These are phyloP conservation scores for Diddensiella transvaalensis DNA, from an alignment of 805 yeast genomes.

Conservation along the genomic window DNA sequence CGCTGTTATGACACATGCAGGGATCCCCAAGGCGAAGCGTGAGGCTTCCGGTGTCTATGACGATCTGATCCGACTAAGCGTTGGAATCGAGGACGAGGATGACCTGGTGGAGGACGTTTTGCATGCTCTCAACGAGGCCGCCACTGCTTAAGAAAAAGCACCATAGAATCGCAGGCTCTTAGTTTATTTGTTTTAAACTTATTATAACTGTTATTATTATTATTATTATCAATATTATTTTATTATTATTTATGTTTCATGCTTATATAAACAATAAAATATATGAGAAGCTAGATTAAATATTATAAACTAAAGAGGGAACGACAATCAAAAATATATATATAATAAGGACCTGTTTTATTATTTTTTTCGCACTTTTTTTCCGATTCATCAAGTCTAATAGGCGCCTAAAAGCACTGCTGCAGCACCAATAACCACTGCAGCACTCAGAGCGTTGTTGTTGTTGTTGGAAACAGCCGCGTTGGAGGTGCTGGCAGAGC, in stretches of 20 bases:
- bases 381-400: no score
- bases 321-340: no score
- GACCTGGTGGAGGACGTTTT: constrained; percentile 73
- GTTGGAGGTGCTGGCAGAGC: constrained; percentile 4
- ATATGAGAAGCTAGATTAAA: no score
- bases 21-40: constrained; percentile 75
- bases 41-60: constrained; percentile 78
- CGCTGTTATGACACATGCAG: constrained; percentile 89
- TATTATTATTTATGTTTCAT: background rate
- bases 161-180: no score
- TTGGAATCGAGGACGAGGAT: constrained; percentile 79
- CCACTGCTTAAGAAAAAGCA: constrained; percentile 1
- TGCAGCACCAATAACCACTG: constrained; percentile 11
- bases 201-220: no score
- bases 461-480: constrained; percentile 1
- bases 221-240: no score
- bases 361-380: no score
- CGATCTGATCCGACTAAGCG: constrained; percentile 76
- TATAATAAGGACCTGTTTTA: no score
- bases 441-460: constrained; percentile 5
- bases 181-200: background rate
- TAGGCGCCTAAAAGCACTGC: constrained; percentile 1
- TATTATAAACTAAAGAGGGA: no score
- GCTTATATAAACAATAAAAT: no score
- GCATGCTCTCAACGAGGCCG: constrained; percentile 56